Evolutionary conservation across 345 rosid species (phyloP), one percentile per base, ranked within the genome.

Genomic region (Hibiscus tridactylites): DNA sequence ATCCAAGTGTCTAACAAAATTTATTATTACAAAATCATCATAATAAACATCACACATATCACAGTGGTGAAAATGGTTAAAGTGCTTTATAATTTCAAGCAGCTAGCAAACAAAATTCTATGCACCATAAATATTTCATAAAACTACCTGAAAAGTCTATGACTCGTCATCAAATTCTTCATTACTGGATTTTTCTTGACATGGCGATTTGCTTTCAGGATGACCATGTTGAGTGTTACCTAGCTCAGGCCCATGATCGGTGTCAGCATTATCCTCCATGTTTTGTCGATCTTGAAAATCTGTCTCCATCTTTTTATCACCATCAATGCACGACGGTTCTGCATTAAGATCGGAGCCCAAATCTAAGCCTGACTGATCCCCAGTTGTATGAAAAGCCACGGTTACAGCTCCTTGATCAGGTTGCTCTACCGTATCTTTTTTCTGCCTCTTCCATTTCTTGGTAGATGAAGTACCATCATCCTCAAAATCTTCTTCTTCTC

Each of bases 401-500:
- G 96, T 83, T 28, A 87, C 88, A 37, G 86, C 78, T 76, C 79
- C 96, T 74, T 87, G 93, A 13, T 92, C 98, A 21, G 90, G 75
- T 79, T 84, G 98, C 75, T 95, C 99, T 1, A 89, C 79, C 56
- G 91, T 76, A 73, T 95, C 99, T 74, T 95, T 95, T 79, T 88
- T 95, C 73, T 86, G 98, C 71, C 99, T 89, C 86, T 88, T 95
- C 99, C 99, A 95, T 82, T 95, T 92, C 88, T 95, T 95, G 42
- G 99, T 95, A 39, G 99, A 95, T 70, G 99, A 95, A 78, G 99
- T 95, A 54, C 99, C 99, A 65, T 95, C 99, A 77, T 95, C 99
- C 80, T 95, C 99, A 73, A 95, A 95, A 84, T 95, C 99, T 84
- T 95, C 99, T 81, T 95, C 98, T 83, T 95, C 99, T 80, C 97